Evolutionary conservation across 176 grass and related monocot genomes (phyloP), one percentile per base, ranked within the genome.

Genomic region (Eremochloa ophiuroides): DNA sequence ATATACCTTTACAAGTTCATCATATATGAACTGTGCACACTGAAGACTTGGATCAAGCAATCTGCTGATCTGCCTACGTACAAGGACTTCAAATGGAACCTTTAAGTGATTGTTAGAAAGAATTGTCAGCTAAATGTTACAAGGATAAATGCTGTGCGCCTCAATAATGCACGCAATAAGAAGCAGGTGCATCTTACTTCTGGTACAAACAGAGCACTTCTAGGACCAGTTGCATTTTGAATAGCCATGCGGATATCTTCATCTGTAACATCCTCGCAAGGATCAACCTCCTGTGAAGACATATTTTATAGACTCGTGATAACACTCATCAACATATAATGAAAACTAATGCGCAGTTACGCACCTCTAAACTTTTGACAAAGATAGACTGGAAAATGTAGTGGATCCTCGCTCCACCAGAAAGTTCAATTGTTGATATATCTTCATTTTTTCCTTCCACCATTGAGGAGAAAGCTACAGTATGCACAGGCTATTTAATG

Each of bases 301-400:
- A 67, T 5, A 83, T 70, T 69, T 71, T 75, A 51, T 27, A 65
- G 23, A 17, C 31, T 38, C 16, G 12, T 79, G 58, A 71, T 88
- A 30, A 38, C 20, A 30, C 17, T 59, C 26, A 23, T 56, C 51
- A 59, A 62, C 15, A 34, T 88, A 17, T 33, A 38, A 76, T 33
- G 15, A 35, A 85, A 58, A 47, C 13, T 50, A 37, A 1, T 1
- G 26, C 43, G 16, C 71, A 77, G 55, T 34, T 69, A 65, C 23
- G 14, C 70, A 94, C 96, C 96, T 99, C 96, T 75, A 99, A 88
- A 77, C 96, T 93, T 93, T 93, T 99, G 25, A 99, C 96, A 67
- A 91, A 99, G 39, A 99, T 99, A 66, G 88, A 95, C 75, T 99
- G 96, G 62, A 99, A 92, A 81, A 99, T 99, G 83, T 99, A 95